phyloP scores from a whole-genome alignment of 1,139 yeast genomes.

The Candida glucosophila region DNA sequence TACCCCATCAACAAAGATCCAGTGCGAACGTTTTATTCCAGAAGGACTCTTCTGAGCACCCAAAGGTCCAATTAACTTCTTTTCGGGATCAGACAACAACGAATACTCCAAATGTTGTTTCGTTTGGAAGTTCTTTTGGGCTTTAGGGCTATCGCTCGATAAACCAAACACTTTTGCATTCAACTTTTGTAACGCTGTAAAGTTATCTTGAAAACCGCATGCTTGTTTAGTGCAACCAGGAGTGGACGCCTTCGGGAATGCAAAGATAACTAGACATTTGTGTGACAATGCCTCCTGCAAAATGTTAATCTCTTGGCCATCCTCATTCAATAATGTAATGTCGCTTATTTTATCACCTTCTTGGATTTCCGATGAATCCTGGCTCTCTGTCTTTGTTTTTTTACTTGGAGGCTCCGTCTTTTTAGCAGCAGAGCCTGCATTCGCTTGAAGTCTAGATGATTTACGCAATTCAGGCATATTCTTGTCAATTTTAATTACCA shows the following conservation, averaged over 20 bases:
- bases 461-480: slow-evolving; percentile 46
- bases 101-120: slow-evolving; percentile 70
- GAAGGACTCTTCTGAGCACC: slow-evolving; percentile 80
- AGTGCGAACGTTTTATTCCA: slow-evolving; percentile 81
- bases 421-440: slow-evolving; percentile 3
- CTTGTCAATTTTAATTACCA: neutral
- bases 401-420: slow-evolving; percentile 5
- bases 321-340: slow-evolving; percentile 55
- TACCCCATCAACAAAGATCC: slow-evolving; percentile 77
- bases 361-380: slow-evolving; percentile 22
- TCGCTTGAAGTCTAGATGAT: slow-evolving; percentile 34
- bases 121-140: slow-evolving; percentile 67
- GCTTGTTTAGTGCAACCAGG: slow-evolving; percentile 96
- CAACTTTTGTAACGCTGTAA: slow-evolving; percentile 41
- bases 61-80: slow-evolving; percentile 56
- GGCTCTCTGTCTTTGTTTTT: slow-evolving; percentile 9
- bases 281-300: slow-evolving; percentile 36
- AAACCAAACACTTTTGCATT: slow-evolving; percentile 54
- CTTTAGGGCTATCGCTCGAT: slow-evolving; percentile 64
- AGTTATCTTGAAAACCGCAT: slow-evolving; percentile 72
- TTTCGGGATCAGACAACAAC: slow-evolving; percentile 68
- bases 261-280: slow-evolving; percentile 53
- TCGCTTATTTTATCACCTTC: slow-evolving; percentile 70
- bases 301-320: slow-evolving; percentile 50
- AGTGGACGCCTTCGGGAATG: slow-evolving; percentile 89